Evolutionary conservation across 2,329 filamentous ascomycete species (phyloP), one percentile per base, ranked within the genome.

Genomic region (Chrysosporium queenslandicum): DNA sequence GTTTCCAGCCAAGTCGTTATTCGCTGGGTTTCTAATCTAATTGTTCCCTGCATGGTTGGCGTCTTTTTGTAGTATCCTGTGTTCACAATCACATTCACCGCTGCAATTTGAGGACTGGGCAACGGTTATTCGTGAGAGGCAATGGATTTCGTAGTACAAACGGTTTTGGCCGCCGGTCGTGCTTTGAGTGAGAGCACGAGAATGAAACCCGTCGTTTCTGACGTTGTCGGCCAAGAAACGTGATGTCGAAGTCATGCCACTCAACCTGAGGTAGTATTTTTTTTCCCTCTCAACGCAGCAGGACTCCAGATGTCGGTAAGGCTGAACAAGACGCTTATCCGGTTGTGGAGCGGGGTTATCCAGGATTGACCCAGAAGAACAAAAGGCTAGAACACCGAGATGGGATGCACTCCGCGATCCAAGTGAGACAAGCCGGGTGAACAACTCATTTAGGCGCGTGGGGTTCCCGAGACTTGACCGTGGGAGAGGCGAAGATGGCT

Each of bases 271-370:
- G n/a, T n/a, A n/a, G n/a, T n/a, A n/a, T n/a, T n/a, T n/a, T n/a
- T n/a, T n/a, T n/a, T n/a, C n/a, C n/a, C n/a, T n/a, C n/a, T n/a
- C n/a, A n/a, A n/a, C 8, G 23, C 7, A 4, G 8, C 4, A 36
- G 18, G 2, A 23, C 8, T 20, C n/a, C 46, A 29, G 27, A 16
- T 48, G 21, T 30, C 34, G 21, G 29, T 48, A 48, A 48, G 46
- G 46, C 46, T 48, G 46, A 46, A 37, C n/a, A 20, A 40, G 46
- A 25, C 30, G 16, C 8, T 29, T 39, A n/a, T 20, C 46, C 34
- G 23, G 14, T 23, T 5, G 20, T 27, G 18, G 20, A 39, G 46
- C 21, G 46, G 46, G 46, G 46, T 29, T 40, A 34, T 2, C 21
- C 45, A 18, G 32, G 30, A 2, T 37, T 37, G 2, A n/a, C 18